These are phyloP conservation scores for Lyophyllum shimeji DNA, from an alignment of 768 basidiomycete species.

Conservation along the genomic window DNA sequence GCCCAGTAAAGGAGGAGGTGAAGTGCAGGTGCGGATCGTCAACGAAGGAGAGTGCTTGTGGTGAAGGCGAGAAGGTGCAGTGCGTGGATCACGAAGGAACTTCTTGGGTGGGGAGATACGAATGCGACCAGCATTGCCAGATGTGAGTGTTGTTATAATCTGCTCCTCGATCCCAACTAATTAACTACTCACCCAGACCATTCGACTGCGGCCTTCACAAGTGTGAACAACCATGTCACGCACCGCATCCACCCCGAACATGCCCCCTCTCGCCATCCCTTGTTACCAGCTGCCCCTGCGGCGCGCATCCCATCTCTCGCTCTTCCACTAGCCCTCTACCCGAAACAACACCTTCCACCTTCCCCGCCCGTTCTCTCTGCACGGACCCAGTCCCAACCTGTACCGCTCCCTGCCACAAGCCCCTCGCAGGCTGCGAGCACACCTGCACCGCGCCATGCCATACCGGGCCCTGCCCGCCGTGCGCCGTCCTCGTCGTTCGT, in stretches of 20 bases:
- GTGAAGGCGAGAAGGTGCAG: slow-evolving; percentile 48
- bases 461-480: slow-evolving; percentile 77
- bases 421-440: slow-evolving; percentile 69
- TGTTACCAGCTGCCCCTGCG: slow-evolving; percentile 82
- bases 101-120: slow-evolving; percentile 62
- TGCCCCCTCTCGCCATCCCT: slow-evolving; percentile 76
- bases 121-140: slow-evolving; percentile 61
- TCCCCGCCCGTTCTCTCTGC: slow-evolving; percentile 54
- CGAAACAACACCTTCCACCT: slow-evolving; percentile 30
- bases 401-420: slow-evolving; percentile 61
- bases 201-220: slow-evolving; percentile 79
- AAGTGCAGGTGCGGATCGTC: slow-evolving; percentile 84
- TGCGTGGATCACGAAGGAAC: slow-evolving; percentile 41
- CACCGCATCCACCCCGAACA: slow-evolving; percentile 50
- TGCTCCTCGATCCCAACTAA: slow-evolving; percentile 2
- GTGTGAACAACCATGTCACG: slow-evolving; percentile 78
- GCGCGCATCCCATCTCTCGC: slow-evolving; percentile 53
- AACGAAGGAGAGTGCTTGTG: slow-evolving; percentile 60
- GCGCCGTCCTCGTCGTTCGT: slow-evolving; percentile 62
- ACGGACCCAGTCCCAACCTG: slow-evolving; percentile 84
- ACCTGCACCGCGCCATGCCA: slow-evolving; percentile 73
- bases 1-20: slow-evolving; percentile 50
- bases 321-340: slow-evolving; percentile 24
- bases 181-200: slow-evolving; percentile 32
- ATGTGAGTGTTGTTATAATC: slow-evolving; percentile 35